Percentiles rank a stretch among this genome's conserved stretches.
Evolutionary conservation across 768 basidiomycete genomes (phyloP).

Genomic region (Ramaria rubella): DNA sequence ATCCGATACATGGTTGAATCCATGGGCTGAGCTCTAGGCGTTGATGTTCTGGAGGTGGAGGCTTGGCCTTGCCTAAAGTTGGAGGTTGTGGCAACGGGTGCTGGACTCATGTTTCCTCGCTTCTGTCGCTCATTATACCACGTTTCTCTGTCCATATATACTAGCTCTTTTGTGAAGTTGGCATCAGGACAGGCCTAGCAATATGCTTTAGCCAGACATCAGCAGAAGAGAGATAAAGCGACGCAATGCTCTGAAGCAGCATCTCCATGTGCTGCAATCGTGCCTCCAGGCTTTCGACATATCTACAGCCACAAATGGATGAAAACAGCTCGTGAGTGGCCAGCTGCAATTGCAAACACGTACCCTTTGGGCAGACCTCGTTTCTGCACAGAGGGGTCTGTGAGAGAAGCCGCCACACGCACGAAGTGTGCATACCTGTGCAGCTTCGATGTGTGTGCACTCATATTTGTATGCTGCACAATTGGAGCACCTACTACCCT

Average conservation of each 20-base stretch:
- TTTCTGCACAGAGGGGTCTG: conserved; percentile 26
- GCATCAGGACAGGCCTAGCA: conserved; percentile 19
- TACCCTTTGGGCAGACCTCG: conserved; percentile 39
- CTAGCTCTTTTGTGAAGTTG: conserved; percentile 53
- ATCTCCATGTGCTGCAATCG: conserved; percentile 47
- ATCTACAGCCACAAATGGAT: no score
- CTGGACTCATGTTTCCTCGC: conserved; percentile 24
- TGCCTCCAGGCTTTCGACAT: conserved; percentile 48
- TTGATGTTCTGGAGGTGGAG: conserved; percentile 18
- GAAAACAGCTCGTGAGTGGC: conserved; percentile 16
- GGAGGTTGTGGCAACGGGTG: no score
- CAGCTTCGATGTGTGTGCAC: conserved; percentile 63
- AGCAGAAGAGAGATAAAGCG: background rate
- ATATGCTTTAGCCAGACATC: conserved; percentile 15
- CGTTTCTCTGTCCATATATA: conserved; percentile 11
- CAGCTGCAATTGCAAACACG: background rate
- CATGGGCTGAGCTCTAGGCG: conserved; percentile 7
- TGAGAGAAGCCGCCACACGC: background rate
- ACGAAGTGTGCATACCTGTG: conserved; percentile 42
- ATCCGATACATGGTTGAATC: conserved; percentile 6
- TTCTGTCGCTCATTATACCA: conserved; percentile 11
- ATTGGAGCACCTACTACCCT: conserved; percentile 41
- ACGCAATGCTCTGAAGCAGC: conserved; percentile 35
- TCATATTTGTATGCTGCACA: conserved; percentile 51
- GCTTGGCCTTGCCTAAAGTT: conserved; percentile 15